phyloP scores from a whole-genome alignment of 208 protist genomes.

The Leishmania amazonensis region DNA sequence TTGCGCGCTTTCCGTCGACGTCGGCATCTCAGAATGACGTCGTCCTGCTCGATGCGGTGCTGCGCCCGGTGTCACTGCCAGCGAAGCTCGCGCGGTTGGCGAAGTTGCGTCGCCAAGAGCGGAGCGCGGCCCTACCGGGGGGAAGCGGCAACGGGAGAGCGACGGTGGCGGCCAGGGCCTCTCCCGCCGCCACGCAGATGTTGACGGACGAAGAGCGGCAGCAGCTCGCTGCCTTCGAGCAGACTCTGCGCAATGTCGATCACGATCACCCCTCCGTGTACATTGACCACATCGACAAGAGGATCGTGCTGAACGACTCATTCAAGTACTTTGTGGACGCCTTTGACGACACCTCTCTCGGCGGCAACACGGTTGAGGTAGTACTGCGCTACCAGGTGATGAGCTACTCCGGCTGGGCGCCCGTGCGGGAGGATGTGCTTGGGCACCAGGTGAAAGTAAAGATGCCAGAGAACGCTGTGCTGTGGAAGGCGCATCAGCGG shows the following conservation, averaged over 20 bases:
- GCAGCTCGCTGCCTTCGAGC: conserved; percentile 19
- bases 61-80: conserved; percentile 33
- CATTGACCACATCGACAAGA: conserved; percentile 41
- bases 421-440: conserved; percentile 42
- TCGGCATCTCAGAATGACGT: conserved; percentile 53
- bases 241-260: conserved; percentile 10
- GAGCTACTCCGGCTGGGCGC: conserved; percentile 72
- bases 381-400: conserved; percentile 77
- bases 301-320: conserved; percentile 41
- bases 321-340: conserved; percentile 75
- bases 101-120: conserved; percentile 22
- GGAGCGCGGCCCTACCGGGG: background rate
- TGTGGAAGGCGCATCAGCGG: background rate
- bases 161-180: background rate
- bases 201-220: conserved; percentile 52
- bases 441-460: conserved; percentile 18
- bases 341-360: conserved; percentile 27
- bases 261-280: conserved; percentile 39
- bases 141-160: background rate
- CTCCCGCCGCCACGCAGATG: conserved; percentile 15
- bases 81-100: conserved; percentile 21
- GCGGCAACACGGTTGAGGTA: conserved; percentile 40
- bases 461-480: background rate
- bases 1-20: conserved; percentile 55
- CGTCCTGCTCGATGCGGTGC: conserved; percentile 49